phyloP scores from a whole-genome alignment of 306 rosid genomes.

The Corylus heterophylla region DNA sequence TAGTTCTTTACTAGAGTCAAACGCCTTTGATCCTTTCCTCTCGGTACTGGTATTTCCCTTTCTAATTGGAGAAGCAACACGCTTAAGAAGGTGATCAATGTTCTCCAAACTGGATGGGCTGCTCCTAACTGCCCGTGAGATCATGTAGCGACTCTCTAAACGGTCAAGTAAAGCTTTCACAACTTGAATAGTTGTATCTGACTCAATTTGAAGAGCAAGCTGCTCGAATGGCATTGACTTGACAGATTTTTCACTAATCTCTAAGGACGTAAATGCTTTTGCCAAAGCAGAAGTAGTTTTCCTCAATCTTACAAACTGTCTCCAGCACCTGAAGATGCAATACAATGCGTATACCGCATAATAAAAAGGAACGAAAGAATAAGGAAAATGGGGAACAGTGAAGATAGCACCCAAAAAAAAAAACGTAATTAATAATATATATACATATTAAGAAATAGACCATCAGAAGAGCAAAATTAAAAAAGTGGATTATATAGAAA shows the following conservation, averaged over 20 bases:
- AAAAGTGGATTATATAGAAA: not conserved
- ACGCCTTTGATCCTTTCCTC: not conserved
- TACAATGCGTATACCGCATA: not conserved
- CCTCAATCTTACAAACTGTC: slow-evolving; percentile 34
- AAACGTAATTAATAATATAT: not conserved
- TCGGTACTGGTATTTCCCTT: slow-evolving; percentile 13
- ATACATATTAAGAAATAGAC: no score
- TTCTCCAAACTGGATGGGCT: slow-evolving; percentile 36
- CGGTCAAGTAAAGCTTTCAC: slow-evolving; percentile 51
- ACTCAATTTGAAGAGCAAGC: slow-evolving; percentile 53
- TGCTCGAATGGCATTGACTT: slow-evolving; percentile 53
- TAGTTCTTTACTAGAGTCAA: slow-evolving; percentile 1
- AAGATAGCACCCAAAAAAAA: not conserved
- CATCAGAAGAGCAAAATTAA: not conserved
- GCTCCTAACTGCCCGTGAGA: slow-evolving; percentile 30
- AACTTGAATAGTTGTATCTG: slow-evolving; percentile 39
- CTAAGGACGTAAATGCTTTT: slow-evolving; percentile 37
- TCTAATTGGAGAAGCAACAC: slow-evolving; percentile 46
- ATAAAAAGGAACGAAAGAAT: not conserved
- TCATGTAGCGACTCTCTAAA: slow-evolving; percentile 42
- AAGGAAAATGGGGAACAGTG: not conserved
- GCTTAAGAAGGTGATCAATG: slow-evolving; percentile 56
- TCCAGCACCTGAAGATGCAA: slow-evolving; percentile 49
- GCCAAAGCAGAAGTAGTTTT: slow-evolving; percentile 45
- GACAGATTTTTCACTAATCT: slow-evolving; percentile 38